Evolutionary conservation across 176 grass and related monocot genomes (phyloP).

Genomic region (Dactylis glomerata): DNA sequence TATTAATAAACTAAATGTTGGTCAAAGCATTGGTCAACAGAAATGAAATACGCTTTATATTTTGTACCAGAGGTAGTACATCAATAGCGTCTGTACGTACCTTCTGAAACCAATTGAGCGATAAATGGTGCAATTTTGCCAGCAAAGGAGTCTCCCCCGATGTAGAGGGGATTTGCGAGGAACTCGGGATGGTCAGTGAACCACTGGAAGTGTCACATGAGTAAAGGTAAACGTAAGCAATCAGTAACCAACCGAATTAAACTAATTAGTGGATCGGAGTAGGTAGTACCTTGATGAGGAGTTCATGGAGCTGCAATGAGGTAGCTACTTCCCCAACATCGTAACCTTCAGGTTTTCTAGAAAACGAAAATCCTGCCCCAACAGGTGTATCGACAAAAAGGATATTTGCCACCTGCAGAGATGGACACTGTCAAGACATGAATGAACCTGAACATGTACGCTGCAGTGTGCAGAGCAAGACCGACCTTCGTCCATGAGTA

Average conservation of each 20-base stretch:
- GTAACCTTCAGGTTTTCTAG: constrained; percentile 42
- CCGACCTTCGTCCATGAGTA: constrained; percentile 56
- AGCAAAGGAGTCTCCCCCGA: constrained; percentile 48
- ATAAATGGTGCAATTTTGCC: constrained; percentile 48
- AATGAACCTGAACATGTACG: not conserved
- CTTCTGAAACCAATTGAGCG: constrained; percentile 44
- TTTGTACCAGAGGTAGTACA: too few relatives aligned
- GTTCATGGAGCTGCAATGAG: constrained; percentile 30
- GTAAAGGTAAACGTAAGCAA: not conserved
- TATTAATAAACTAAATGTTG: too few relatives aligned
- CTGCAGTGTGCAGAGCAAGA: not conserved
- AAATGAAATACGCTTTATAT: too few relatives aligned
- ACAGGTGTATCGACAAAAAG: constrained; percentile 65
- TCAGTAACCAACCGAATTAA: not conserved
- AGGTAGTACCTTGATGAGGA: constrained; percentile 43
- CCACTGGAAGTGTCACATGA: constrained; percentile 22
- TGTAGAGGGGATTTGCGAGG: constrained; percentile 38
- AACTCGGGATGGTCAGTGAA: constrained; percentile 43
- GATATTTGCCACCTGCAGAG: constrained; percentile 42
- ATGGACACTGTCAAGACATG: not conserved
- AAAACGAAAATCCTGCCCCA: constrained; percentile 70
- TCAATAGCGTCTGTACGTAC: constrained; percentile 26
- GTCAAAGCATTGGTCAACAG: too few relatives aligned
- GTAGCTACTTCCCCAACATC: constrained; percentile 34
- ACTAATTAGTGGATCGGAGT: not conserved